Conservation (phyloP, 768 basidiomycete genomes). For the Lanmaoa rubissima region DNA sequence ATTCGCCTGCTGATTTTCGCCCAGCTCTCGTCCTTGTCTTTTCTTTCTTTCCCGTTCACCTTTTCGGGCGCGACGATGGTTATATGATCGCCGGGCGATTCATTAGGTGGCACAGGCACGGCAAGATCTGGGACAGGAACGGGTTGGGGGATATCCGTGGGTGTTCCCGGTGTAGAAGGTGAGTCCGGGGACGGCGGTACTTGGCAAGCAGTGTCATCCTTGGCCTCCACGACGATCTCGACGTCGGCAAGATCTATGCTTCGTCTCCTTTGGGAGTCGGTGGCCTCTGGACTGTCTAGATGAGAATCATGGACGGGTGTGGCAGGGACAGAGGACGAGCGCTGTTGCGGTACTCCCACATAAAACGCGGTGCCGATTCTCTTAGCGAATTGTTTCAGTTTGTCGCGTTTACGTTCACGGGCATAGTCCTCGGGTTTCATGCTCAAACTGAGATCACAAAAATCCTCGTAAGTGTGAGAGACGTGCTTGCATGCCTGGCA, state of each 20-base stretch:
- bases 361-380: constrained; percentile 40
- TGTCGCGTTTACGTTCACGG: constrained; percentile 73
- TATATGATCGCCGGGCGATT: constrained; percentile 30
- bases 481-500: constrained; percentile 94
- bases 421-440: constrained; percentile 81
- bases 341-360: constrained; percentile 35
- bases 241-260: constrained; percentile 35
- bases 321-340: constrained; percentile 61
- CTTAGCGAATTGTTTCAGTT: constrained; percentile 70
- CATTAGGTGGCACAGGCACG: constrained; percentile 2
- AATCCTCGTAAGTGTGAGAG: constrained; percentile 79
- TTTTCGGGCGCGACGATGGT: constrained; percentile 37
- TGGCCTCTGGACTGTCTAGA: constrained; percentile 31
- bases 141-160: constrained; percentile 7
- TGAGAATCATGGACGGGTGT: constrained; percentile 31
- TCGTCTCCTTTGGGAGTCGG: constrained; percentile 29
- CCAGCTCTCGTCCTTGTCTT: constrained; percentile 50
- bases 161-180: constrained; percentile 16
- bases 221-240: constrained; percentile 28
- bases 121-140: constrained; percentile 5
- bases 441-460: constrained; percentile 89
- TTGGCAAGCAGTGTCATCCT: constrained; percentile 2
- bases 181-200: constrained; percentile 9
- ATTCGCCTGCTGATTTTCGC: constrained; percentile 63
- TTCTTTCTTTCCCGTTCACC: constrained; percentile 36